Evolutionary conservation across 306 rosid genomes (phyloP).

Genomic region (Bauhinia variegata): DNA sequence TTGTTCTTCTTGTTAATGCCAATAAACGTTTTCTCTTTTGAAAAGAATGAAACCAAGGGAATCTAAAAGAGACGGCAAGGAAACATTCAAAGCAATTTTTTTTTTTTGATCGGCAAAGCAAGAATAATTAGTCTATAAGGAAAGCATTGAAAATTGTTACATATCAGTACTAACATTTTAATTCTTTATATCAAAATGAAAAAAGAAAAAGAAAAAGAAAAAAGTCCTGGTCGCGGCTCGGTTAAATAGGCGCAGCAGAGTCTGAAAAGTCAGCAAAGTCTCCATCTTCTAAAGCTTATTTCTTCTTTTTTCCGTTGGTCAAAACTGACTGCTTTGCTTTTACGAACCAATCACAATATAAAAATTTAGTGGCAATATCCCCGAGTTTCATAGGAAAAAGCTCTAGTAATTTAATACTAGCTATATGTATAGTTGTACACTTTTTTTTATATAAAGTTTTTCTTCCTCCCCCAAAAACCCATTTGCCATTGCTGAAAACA

Average conservation of each 20-base stretch:
- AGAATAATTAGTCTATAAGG: no score
- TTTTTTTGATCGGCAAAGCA: no score
- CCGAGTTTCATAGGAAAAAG: neutral
- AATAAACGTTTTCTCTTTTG: no score
- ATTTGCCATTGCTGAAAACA: neutral
- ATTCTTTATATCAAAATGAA: neutral
- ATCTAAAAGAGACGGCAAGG: no score
- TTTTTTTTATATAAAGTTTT: neutral
- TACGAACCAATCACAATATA: constrained; percentile 42
- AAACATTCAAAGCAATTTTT: no score
- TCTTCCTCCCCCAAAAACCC: constrained; percentile 18
- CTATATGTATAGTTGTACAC: neutral
- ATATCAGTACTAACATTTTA: no score
- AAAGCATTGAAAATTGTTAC: no score
- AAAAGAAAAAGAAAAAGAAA: neutral
- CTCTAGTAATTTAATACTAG: neutral
- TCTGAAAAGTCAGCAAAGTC: constrained; percentile 48
- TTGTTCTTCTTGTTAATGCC: no score
- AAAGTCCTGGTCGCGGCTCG: neutral
- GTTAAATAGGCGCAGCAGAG: neutral
- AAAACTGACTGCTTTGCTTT: constrained; percentile 46
- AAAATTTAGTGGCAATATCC: neutral
- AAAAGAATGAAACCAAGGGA: no score
- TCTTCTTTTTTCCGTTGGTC: constrained; percentile 26
- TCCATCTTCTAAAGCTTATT: constrained; percentile 29